phyloP scores from a whole-genome alignment of 768 basidiomycete species.

The Cyclocybe aegerita region DNA sequence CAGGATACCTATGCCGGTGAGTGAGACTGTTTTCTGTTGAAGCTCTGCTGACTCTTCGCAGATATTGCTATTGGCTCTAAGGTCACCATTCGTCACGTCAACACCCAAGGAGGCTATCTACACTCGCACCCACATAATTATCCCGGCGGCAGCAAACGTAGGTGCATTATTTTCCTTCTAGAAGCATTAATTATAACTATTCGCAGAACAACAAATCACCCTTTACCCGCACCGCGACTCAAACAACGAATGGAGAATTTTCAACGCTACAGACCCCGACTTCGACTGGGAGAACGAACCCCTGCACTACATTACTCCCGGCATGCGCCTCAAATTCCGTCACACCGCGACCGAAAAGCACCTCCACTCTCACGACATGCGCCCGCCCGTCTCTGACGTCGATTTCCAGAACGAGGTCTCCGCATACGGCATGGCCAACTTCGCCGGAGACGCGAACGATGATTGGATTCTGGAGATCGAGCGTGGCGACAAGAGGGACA shows the following conservation, averaged over 20 bases:
- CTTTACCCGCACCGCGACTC: slow-evolving; percentile 97
- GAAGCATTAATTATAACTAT: not conserved
- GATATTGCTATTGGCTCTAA: slow-evolving; percentile 87
- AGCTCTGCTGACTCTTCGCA: slow-evolving; percentile 18
- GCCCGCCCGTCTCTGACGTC: slow-evolving; percentile 94
- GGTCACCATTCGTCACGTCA: slow-evolving; percentile 83
- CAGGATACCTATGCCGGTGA: slow-evolving; percentile 87
- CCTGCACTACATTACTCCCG: slow-evolving; percentile 62
- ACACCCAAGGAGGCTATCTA: slow-evolving; percentile 98
- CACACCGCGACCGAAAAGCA: slow-evolving; percentile 82
- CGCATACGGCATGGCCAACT: slow-evolving; percentile 86
- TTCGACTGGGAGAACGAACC: slow-evolving; percentile 51
- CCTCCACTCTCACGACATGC: slow-evolving; percentile 92
- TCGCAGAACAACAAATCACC: slow-evolving; percentile 93
- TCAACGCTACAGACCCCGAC: slow-evolving; percentile 62
- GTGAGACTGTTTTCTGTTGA: slow-evolving; percentile 13
- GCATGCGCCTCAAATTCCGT: slow-evolving; percentile 74
- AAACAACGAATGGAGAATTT: slow-evolving; percentile 92
- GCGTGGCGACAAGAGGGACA: slow-evolving; percentile 60
- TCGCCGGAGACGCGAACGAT: slow-evolving; percentile 88
- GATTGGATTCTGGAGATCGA: slow-evolving; percentile 92
- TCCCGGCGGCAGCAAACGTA: slow-evolving; percentile 89
- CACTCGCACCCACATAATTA: slow-evolving; percentile 93
- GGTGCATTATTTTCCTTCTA: not conserved
- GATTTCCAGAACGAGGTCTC: slow-evolving; percentile 99